These are phyloP conservation scores for Kodamaea derodonti DNA, from an alignment of 1,139 yeast species.

Conservation along the genomic window DNA sequence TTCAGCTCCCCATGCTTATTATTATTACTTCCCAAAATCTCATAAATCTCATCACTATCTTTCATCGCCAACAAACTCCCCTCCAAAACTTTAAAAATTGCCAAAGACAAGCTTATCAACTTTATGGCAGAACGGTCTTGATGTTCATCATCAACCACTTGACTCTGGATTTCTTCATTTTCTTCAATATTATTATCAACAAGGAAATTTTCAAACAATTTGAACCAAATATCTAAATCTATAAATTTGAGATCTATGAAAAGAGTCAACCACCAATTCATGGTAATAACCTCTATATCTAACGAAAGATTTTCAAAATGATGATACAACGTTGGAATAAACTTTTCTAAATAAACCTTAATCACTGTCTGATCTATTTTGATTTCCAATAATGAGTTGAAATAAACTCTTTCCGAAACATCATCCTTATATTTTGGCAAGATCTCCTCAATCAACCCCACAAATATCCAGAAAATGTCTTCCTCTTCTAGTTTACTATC, in stretches of 20 bases:
- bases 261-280: conserved; percentile 58
- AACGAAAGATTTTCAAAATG: conserved; percentile 38
- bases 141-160: background rate
- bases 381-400: conserved; percentile 37
- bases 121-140: conserved; percentile 9
- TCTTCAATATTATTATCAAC: conserved; percentile 16
- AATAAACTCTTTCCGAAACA: conserved; percentile 8
- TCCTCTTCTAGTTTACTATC: conserved; percentile 35
- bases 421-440: conserved; percentile 34
- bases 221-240: conserved; percentile 51
- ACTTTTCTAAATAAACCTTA: conserved; percentile 18
- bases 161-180: conserved; percentile 1
- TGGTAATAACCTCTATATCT: conserved; percentile 49
- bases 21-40: conserved; percentile 11
- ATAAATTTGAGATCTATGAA: conserved; percentile 47
- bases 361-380: conserved; percentile 37
- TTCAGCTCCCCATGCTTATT: conserved; percentile 5
- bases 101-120: conserved; percentile 10
- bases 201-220: conserved; percentile 50
- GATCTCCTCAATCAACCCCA: conserved; percentile 49
- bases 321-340: conserved; percentile 35
- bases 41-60: conserved; percentile 11
- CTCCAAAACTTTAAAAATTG: conserved; percentile 13
- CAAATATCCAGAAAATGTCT: conserved; percentile 56
- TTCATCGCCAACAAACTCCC: conserved; percentile 7